Evolutionary conservation across 805 yeast species (phyloP).

Genomic region (Ascoidea tarda): DNA sequence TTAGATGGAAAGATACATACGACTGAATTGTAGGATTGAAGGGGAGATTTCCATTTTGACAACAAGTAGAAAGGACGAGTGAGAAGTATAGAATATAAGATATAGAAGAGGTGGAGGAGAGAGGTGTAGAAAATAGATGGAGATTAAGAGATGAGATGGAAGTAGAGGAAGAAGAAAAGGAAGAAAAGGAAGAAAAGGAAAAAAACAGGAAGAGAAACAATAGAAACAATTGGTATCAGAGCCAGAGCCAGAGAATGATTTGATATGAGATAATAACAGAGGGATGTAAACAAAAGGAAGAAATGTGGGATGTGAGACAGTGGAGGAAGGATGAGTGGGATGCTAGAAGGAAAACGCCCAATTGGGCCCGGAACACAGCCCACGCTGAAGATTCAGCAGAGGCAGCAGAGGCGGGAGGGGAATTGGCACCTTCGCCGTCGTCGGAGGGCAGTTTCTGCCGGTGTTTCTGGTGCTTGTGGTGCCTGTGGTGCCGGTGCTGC

Average conservation of each 20-base stretch:
- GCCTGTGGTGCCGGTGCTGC: neutral
- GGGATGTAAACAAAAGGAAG: too few species aligned
- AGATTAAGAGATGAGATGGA: neutral
- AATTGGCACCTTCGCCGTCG: too few species aligned
- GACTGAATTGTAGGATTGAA: constrained; percentile 55
- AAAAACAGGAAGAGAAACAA: neutral
- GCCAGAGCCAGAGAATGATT: too few species aligned
- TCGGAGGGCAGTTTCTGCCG: too few species aligned
- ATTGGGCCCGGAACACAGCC: neutral
- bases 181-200: neutral
- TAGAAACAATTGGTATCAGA: neutral
- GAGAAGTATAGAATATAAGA: too few species aligned
- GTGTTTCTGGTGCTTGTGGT: neutral
- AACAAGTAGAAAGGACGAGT: neutral
- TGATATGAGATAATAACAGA: too few species aligned
- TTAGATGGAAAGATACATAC: constrained; percentile 31
- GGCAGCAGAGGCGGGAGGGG: neutral
- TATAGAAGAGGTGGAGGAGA: neutral
- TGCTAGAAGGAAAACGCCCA: neutral
- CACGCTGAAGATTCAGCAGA: neutral
- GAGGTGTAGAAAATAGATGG: too few species aligned
- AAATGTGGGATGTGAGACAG: neutral
- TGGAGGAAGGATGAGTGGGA: neutral
- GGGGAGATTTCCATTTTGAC: constrained; percentile 56
- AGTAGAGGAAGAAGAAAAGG: neutral